Conservation (phyloP, 2,329 filamentous ascomycete genomes). For the Fusarium pilosicola region DNA sequence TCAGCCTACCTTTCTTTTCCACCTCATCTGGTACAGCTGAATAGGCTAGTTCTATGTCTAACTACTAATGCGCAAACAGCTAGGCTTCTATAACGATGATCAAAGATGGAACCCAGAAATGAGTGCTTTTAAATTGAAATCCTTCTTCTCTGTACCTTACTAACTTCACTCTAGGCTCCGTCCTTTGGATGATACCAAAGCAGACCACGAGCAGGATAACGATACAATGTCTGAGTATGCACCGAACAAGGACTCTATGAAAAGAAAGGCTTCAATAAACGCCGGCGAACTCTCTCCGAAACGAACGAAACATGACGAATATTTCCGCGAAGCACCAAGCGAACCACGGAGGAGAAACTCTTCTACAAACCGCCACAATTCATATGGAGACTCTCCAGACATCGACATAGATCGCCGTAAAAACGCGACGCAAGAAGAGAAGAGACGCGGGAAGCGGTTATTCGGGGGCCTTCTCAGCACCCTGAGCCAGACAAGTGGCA, state of each 20-base stretch:
- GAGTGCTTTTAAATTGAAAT: slow-evolving; percentile 29
- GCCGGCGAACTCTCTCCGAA: slow-evolving; percentile 39
- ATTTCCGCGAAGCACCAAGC: slow-evolving; percentile 21
- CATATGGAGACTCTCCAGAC: slow-evolving; percentile 5
- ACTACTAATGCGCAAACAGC: neutral
- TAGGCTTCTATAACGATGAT: neutral
- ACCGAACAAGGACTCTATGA: slow-evolving; percentile 32
- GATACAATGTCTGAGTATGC: neutral
- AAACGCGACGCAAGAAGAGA: slow-evolving; percentile 71
- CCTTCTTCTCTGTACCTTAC: slow-evolving; percentile 9
- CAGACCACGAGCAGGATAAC: neutral
- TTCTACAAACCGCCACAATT: slow-evolving; percentile 12
- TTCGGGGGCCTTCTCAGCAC: slow-evolving; percentile 86
- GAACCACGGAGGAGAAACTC: slow-evolving; percentile 32
- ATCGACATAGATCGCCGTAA: slow-evolving; percentile 37
- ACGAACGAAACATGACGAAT: slow-evolving; percentile 40
- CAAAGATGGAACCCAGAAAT: slow-evolving; percentile 34
- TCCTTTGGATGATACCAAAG: slow-evolving; percentile 21
- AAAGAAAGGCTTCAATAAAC: slow-evolving; percentile 45
- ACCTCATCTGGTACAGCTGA: neutral
- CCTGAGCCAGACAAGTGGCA: slow-evolving; percentile 76
- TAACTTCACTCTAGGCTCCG: slow-evolving; percentile 34
- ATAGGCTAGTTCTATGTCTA: neutral
- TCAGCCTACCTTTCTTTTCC: neutral
- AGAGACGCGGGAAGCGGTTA: slow-evolving; percentile 83